phyloP scores from a whole-genome alignment of 805 yeast species.

The Yarrowia sp. region DNA sequence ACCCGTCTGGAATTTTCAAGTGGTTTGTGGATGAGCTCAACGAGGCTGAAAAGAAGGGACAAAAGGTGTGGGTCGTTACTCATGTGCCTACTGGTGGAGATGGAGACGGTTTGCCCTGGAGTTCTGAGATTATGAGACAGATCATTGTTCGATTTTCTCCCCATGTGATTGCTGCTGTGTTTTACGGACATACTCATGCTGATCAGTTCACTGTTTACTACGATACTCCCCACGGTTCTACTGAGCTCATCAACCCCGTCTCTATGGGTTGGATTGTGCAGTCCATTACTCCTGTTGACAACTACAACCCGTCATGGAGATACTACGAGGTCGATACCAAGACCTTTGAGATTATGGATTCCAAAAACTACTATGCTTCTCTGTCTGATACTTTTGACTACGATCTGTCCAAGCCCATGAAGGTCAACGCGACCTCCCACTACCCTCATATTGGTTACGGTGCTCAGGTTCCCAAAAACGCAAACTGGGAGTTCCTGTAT shows the following conservation, averaged over 20 bases:
- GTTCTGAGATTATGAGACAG: conserved; percentile 53
- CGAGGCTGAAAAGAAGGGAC: conserved; percentile 54
- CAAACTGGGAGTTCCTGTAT: conserved; percentile 61
- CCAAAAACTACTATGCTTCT: conserved; percentile 56
- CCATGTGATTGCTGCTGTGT: conserved; percentile 62
- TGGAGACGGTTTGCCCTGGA: conserved; percentile 61
- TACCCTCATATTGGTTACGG: conserved; percentile 26
- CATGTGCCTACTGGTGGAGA: conserved; percentile 56
- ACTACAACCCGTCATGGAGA: conserved; percentile 69
- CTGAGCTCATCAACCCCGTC: conserved; percentile 42
- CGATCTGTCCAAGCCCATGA: background rate
- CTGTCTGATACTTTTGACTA: conserved; percentile 50
- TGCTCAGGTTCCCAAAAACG: conserved; percentile 38
- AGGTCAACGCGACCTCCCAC: background rate
- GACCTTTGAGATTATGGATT: conserved; percentile 59
- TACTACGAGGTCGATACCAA: conserved; percentile 64
- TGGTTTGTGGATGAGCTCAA: conserved; percentile 60
- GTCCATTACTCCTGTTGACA: conserved; percentile 59
- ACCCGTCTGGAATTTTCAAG: conserved; percentile 60
- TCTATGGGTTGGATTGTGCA: conserved; percentile 65
- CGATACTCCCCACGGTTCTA: conserved; percentile 46
- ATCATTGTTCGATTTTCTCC: conserved; percentile 68
- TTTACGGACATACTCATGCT: conserved; percentile 69
- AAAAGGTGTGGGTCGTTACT: conserved; percentile 68
- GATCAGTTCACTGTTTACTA: conserved; percentile 66